Conservation (phyloP, 2,329 filamentous ascomycete genomes). For the Rosellinia necatrix region DNA sequence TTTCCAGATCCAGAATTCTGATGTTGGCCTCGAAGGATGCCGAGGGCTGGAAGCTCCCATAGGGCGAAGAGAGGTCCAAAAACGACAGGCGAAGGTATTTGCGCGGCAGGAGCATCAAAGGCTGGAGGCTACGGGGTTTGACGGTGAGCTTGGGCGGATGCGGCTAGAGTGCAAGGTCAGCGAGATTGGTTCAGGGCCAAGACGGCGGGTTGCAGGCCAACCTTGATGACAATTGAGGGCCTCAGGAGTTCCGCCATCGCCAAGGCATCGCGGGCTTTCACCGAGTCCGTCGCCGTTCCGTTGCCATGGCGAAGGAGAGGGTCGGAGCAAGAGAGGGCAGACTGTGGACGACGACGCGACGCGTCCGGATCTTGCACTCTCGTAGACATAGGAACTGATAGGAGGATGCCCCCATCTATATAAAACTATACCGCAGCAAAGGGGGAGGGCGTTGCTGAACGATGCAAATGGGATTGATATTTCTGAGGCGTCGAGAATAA, state of each 20-base stretch:
- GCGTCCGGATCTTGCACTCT: conserved; percentile 47
- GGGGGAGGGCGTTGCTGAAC: not conserved
- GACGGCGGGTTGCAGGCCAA: conserved; percentile 34
- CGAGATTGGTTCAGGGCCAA: conserved; percentile 1
- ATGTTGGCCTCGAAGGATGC: conserved; percentile 66
- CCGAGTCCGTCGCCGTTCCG: conserved; percentile 36
- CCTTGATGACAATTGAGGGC: conserved; percentile 58
- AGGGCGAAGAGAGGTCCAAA: conserved; percentile 60
- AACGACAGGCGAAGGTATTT: conserved; percentile 63
- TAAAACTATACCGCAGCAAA: conserved; percentile 5
- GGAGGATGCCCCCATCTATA: conserved; percentile 39
- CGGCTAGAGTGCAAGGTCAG: conserved; percentile 49
- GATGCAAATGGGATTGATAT: too few species aligned
- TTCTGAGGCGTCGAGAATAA: too few species aligned
- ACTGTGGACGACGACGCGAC: conserved; percentile 51
- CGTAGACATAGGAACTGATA: conserved; percentile 40
- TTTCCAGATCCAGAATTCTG: conserved; percentile 66
- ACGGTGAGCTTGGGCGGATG: conserved; percentile 58
- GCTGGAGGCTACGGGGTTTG: conserved; percentile 61
- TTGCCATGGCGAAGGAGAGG: conserved; percentile 45
- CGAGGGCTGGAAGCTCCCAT: conserved; percentile 55
- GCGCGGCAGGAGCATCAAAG: conserved; percentile 66
- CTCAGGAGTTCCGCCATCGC: conserved; percentile 59
- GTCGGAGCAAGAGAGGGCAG: conserved; percentile 47
- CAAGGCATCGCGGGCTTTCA: conserved; percentile 45